phyloP scores from a whole-genome alignment of 148 eudicot genomes.

The Diospyros kaki region DNA sequence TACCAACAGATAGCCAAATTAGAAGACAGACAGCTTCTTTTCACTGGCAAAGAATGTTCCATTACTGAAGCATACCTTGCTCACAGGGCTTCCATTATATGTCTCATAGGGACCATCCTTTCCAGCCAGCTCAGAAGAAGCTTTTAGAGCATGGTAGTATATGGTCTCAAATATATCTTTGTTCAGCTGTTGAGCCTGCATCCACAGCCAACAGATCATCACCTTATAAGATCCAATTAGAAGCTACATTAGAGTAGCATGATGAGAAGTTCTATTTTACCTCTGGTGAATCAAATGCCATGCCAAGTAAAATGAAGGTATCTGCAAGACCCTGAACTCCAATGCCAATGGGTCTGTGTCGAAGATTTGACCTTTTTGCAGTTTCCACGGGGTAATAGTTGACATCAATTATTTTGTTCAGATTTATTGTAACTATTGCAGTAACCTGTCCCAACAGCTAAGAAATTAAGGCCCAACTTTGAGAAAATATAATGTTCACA shows the following conservation, averaged over 20 bases:
- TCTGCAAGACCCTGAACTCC: slow-evolving; percentile 97
- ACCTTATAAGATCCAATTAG: not conserved
- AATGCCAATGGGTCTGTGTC: slow-evolving; percentile 89
- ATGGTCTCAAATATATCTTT: slow-evolving; percentile 96
- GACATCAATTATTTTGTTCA: slow-evolving; percentile 83
- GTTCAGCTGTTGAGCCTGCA: slow-evolving; percentile 90
- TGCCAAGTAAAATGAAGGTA: slow-evolving; percentile 87
- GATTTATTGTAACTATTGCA: slow-evolving; percentile 60
- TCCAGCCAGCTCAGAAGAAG: slow-evolving; percentile 74
- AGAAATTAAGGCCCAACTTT: not conserved
- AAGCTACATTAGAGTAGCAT: not conserved
- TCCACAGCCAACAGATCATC: not conserved
- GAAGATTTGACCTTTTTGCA: slow-evolving; percentile 73
- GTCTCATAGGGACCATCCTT: no score
- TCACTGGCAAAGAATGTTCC: no score
- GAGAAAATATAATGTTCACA: not conserved
- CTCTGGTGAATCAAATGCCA: slow-evolving; percentile 96
- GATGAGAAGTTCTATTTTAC: slow-evolving; percentile 23
- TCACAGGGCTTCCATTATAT: no score
- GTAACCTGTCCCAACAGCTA: slow-evolving; percentile 44
- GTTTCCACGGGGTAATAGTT: slow-evolving; percentile 93
- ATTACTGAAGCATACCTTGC: no score
- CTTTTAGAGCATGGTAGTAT: slow-evolving; percentile 77
- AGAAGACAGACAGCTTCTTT: no score
- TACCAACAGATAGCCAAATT: no score